These are phyloP conservation scores for Asterionellopsis glacialis DNA, from an alignment of 108 stramenopile species.

Conservation along the genomic window DNA sequence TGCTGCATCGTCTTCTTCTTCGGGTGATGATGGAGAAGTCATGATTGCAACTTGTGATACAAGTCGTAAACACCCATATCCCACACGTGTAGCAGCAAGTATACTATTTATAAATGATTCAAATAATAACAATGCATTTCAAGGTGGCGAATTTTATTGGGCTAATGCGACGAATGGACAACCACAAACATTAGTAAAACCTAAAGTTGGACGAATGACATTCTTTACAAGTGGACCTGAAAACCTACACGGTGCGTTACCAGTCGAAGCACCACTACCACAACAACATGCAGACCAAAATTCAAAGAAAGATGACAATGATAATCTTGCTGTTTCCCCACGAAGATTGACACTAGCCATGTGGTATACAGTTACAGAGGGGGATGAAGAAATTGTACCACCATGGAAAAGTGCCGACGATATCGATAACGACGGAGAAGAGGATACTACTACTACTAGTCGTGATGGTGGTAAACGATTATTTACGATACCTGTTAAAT, in stretches of 20 bases:
- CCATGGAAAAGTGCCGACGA: not conserved
- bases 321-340: not conserved
- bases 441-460: not conserved
- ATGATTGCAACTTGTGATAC: no score
- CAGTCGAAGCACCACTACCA: constrained; percentile 5
- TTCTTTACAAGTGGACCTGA: constrained; percentile 40
- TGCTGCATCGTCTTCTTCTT: constrained; percentile 8
- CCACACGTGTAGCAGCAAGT: no score
- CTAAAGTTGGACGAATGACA: constrained; percentile 22
- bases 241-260: constrained; percentile 38
- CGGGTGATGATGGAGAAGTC: not conserved
- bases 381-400: constrained; percentile 5
- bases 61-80: no score
- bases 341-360: constrained; percentile 32
- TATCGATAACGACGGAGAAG: not conserved
- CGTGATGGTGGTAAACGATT: no score
- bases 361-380: constrained; percentile 24
- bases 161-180: not conserved
- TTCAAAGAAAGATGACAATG: no score
- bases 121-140: no score
- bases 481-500: constrained; percentile 35
- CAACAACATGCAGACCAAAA: no score
- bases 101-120: no score
- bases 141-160: no score
- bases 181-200: constrained; percentile 8